These are phyloP conservation scores for Colletotrichum falcatum DNA, from an alignment of 2,329 filamentous ascomycete genomes.

Conservation along the genomic window DNA sequence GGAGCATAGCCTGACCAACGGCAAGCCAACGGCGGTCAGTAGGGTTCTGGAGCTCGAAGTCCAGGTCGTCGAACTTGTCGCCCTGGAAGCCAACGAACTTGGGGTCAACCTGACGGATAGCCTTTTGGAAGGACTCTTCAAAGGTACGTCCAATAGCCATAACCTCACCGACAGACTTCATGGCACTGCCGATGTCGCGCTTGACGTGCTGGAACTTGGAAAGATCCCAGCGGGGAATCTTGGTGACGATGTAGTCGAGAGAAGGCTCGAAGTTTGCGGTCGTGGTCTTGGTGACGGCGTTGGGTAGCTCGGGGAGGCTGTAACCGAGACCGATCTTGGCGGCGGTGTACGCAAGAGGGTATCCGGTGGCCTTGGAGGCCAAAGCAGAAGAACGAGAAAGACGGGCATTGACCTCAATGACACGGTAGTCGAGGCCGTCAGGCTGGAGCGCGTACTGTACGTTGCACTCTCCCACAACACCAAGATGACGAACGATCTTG, in stretches of 20 bases:
- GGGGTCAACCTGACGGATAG: conserved; percentile 96
- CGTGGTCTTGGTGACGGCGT: conserved; percentile 98
- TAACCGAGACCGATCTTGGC: conserved; percentile 98
- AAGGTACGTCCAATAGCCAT: conserved; percentile 99
- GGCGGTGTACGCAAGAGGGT: conserved; percentile 95
- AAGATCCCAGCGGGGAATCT: conserved; percentile 98
- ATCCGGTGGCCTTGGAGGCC: conserved; percentile 97
- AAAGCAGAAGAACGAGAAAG: conserved; percentile 96
- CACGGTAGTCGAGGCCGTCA: conserved; percentile 96
- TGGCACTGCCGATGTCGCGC: conserved; percentile 95
- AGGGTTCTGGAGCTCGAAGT: conserved; percentile 89
- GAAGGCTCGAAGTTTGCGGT: conserved; percentile 99
- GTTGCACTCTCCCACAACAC: conserved; percentile 98
- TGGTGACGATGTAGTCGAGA: conserved; percentile 97
- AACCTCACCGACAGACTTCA: conserved; percentile 99
- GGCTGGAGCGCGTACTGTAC: conserved; percentile 89
- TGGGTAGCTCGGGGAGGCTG: conserved; percentile 93
- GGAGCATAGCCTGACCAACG: conserved; percentile 96
- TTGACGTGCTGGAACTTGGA: conserved; percentile 99
- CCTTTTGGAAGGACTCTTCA: conserved; percentile 99
- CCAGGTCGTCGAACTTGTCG: conserved; percentile 92
- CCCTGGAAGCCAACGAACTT: conserved; percentile 93
- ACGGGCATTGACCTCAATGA: conserved; percentile 99
- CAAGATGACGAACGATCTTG: conserved; percentile 97
- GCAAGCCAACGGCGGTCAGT: conserved; percentile 98